Conservation (phyloP, 495 filamentous ascomycete genomes). For the Glonium stellatum region DNA sequence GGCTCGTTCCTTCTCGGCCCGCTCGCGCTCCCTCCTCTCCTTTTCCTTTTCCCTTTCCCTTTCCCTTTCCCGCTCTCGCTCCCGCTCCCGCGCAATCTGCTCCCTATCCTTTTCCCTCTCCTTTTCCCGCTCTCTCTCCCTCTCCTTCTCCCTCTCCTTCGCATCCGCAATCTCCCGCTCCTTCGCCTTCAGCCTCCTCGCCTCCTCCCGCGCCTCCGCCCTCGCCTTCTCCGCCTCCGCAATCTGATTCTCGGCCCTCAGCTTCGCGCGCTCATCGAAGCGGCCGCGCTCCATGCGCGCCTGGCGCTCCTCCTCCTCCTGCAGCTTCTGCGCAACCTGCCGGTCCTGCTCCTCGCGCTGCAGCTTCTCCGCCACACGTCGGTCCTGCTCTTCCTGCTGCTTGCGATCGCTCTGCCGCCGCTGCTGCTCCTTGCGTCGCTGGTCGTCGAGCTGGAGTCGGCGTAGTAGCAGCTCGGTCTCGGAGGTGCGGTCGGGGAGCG, state of each 20-base stretch:
- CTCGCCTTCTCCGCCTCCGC: conserved; percentile 22
- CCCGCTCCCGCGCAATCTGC: no score
- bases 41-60: not conserved
- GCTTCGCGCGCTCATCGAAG: conserved; percentile 8
- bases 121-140: not conserved
- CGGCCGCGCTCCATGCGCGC: conserved; percentile 17
- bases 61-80: not conserved
- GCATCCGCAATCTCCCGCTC: not conserved
- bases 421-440: conserved; percentile 10
- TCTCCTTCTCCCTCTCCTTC: not conserved
- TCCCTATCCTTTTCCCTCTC: no score
- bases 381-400: not conserved
- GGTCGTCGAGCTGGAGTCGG: conserved; percentile 3
- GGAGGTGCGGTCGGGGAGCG: conserved; percentile 3
- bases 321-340: conserved; percentile 1
- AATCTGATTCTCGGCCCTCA: conserved; percentile 8
- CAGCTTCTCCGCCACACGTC: not conserved
- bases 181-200: conserved; percentile 4
- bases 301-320: conserved; percentile 5
- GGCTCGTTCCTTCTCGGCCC: not conserved
- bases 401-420: no score
- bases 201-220: conserved; percentile 18
- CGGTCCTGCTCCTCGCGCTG: conserved; percentile 2
- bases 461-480: conserved; percentile 16
- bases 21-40: no score